Percentiles rank a stretch among this genome's conserved stretches.
phyloP scores from a whole-genome alignment of 139 green algal genomes.

The Microglena sp. region DNA sequence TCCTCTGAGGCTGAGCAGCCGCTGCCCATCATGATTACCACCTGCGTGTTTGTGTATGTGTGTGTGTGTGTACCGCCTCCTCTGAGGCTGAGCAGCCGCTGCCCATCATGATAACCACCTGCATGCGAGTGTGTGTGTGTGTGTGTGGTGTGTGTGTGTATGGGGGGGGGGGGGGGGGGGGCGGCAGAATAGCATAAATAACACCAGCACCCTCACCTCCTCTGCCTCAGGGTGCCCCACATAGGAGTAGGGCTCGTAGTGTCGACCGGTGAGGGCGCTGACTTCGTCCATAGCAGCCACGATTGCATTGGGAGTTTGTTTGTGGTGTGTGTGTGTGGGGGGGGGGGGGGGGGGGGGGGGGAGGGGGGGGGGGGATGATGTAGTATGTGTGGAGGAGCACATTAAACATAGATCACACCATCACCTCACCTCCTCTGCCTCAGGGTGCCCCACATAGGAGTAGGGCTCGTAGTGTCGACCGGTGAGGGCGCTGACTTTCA shows the following conservation, averaged over 20 bases:
- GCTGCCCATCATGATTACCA: slow-evolving; percentile 47
- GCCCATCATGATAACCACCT: slow-evolving; percentile 46
- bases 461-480: slow-evolving; percentile 38
- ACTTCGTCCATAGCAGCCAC: slow-evolving; percentile 21
- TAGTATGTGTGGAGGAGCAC: too few relatives aligned
- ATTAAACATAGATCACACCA: neutral
- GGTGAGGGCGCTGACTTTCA: slow-evolving; percentile 19
- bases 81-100: slow-evolving; percentile 29
- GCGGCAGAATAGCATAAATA: too few relatives aligned
- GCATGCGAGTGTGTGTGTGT: too few relatives aligned
- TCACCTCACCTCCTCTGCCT: neutral
- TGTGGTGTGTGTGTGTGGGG: neutral
- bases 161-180: too few relatives aligned
- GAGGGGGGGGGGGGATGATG: too few relatives aligned
- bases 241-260: slow-evolving; percentile 45
- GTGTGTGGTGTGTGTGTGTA: too few relatives aligned
- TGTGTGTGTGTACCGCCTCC: slow-evolving; percentile 24
- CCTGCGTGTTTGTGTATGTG: slow-evolving; percentile 21
- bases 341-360: too few relatives aligned
- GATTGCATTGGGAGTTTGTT: neutral
- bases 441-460: slow-evolving; percentile 25
- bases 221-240: slow-evolving; percentile 34
- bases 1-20: slow-evolving; percentile 31
- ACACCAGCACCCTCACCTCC: too few relatives aligned
- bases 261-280: slow-evolving; percentile 28